Evolutionary conservation across 2,329 filamentous ascomycete species (phyloP).

Genomic region (Ceratocystis smalleyi): DNA sequence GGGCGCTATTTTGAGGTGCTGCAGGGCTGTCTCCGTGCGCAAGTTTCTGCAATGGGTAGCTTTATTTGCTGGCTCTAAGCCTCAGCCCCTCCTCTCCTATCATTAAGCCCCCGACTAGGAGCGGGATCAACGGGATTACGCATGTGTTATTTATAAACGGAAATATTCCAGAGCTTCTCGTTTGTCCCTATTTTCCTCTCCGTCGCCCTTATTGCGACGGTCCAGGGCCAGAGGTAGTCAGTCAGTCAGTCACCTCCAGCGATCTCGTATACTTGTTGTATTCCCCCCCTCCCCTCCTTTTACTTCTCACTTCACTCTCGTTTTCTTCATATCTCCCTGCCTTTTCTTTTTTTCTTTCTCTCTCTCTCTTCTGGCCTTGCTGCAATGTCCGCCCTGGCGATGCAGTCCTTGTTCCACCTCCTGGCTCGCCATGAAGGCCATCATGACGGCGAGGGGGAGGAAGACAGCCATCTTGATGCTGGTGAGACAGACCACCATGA

Average conservation of each 20-base stretch:
- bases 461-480: background rate
- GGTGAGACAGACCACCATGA: background rate
- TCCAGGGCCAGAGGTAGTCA: background rate
- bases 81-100: background rate
- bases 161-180: background rate
- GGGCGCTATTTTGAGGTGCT: background rate
- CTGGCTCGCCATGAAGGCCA: conserved; percentile 15
- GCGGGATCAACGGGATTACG: background rate
- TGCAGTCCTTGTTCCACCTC: conserved; percentile 1
- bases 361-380: background rate
- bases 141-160: background rate
- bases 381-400: background rate
- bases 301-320: background rate
- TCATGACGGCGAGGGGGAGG: conserved; percentile 10
- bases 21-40: background rate
- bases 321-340: background rate
- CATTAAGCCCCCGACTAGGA: background rate
- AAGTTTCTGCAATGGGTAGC: background rate
- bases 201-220: conserved; percentile 4
- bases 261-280: background rate
- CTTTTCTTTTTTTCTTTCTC: background rate
- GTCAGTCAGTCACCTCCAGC: background rate
- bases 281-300: background rate
- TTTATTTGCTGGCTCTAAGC: background rate
- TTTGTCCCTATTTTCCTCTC: conserved; percentile 2